phyloP scores from a whole-genome alignment of 2,329 filamentous ascomycete species.

The Ophiognomonia clavigignenti-juglandacearum region DNA sequence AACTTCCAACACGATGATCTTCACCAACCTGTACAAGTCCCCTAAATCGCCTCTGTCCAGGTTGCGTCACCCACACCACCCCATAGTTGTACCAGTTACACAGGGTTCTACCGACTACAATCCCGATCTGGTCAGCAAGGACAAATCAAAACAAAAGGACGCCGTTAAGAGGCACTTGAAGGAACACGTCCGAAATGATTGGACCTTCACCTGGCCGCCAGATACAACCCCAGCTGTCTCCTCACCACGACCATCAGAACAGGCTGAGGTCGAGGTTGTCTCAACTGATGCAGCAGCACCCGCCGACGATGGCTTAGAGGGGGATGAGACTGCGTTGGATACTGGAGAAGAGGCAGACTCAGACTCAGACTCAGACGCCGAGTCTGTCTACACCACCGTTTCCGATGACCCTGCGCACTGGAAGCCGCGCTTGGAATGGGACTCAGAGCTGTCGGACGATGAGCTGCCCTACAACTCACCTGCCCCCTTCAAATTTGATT shows the following conservation, averaged over 20 bases:
- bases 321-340: slow-evolving; percentile 30
- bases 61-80: slow-evolving; percentile 37
- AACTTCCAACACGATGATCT: slow-evolving; percentile 44
- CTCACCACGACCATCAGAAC: too few relatives aligned
- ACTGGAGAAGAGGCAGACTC: slow-evolving; percentile 34
- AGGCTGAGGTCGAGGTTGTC: too few relatives aligned
- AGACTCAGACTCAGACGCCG: slow-evolving; percentile 38
- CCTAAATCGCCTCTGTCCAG: slow-evolving; percentile 49
- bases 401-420: slow-evolving; percentile 51
- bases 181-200: slow-evolving; percentile 53
- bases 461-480: slow-evolving; percentile 29
- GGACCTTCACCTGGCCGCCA: slow-evolving; percentile 55
- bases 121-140: slow-evolving; percentile 55
- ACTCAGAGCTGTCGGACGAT: slow-evolving; percentile 51
- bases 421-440: slow-evolving; percentile 49
- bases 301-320: slow-evolving; percentile 7
- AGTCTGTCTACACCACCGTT: slow-evolving; percentile 52
- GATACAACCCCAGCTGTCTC: not conserved
- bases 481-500: slow-evolving; percentile 49
- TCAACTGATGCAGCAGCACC: not conserved
- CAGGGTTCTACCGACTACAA: slow-evolving; percentile 42
- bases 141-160: slow-evolving; percentile 59
- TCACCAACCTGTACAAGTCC: slow-evolving; percentile 55
- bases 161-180: slow-evolving; percentile 53
- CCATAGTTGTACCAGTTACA: slow-evolving; percentile 21